Conservation (phyloP, 1,139 yeast genomes). For the Lodderomyces margitis region DNA sequence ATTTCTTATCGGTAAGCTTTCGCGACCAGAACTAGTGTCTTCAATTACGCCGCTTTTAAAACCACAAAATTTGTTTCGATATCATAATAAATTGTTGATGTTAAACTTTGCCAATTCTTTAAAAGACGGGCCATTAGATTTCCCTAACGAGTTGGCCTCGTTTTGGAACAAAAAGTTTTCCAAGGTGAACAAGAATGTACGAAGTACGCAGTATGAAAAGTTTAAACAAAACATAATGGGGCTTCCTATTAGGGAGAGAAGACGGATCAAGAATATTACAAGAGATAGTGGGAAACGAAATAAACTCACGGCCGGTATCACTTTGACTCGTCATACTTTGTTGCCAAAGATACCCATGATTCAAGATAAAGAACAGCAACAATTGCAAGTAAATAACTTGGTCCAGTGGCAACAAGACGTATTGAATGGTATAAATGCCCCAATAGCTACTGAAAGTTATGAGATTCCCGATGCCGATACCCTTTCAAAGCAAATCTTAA, state of each 20-base stretch:
- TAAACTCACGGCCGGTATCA: conserved; percentile 70
- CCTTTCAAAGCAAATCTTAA: conserved; percentile 67
- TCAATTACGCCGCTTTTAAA: conserved; percentile 57
- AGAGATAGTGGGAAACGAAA: conserved; percentile 79
- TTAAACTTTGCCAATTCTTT: conserved; percentile 83
- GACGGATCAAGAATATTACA: conserved; percentile 79
- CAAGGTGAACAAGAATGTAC: conserved; percentile 47
- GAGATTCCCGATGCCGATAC: conserved; percentile 82
- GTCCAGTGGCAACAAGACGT: conserved; percentile 93
- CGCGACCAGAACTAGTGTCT: conserved; percentile 68
- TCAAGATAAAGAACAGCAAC: conserved; percentile 54
- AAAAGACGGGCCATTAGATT: conserved; percentile 56
- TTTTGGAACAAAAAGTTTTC: conserved; percentile 50
- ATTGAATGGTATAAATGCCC: conserved; percentile 82
- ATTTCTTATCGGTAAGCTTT: conserved; percentile 75
- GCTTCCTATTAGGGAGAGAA: conserved; percentile 78
- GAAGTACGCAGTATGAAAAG: conserved; percentile 69
- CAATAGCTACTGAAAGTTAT: conserved; percentile 72
- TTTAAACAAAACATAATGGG: conserved; percentile 86
- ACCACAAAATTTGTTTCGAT: conserved; percentile 40
- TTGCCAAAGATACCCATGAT: conserved; percentile 88
- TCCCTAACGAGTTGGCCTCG: conserved; percentile 52
- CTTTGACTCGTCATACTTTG: conserved; percentile 79
- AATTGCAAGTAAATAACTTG: conserved; percentile 53
- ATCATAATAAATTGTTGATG: conserved; percentile 80